Percentiles rank a stretch among this genome's conserved stretches.
phyloP scores from a whole-genome alignment of 805 yeast genomes.

The Candida hispaniensis region DNA sequence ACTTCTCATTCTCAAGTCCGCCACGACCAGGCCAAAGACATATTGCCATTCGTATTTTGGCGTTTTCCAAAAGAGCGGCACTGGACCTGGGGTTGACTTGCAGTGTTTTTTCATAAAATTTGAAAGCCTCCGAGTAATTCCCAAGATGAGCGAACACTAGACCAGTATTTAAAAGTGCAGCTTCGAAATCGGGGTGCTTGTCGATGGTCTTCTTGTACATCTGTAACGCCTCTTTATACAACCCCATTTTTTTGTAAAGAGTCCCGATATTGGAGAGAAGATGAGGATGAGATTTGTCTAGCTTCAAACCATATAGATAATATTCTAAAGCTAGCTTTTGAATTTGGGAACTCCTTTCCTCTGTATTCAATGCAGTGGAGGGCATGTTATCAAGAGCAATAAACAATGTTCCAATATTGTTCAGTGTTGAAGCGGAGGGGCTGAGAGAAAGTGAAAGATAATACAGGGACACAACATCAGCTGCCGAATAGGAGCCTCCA shows the following conservation, averaged over 20 bases:
- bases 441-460: constrained; percentile 25
- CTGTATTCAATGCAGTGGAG: no score
- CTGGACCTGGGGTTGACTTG: constrained; percentile 25
- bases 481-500: constrained; percentile 21
- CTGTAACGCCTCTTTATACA: constrained; percentile 23
- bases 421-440: constrained; percentile 28
- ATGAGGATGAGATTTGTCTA: constrained; percentile 29
- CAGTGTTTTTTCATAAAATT: constrained; percentile 26
- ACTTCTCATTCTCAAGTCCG: constrained; percentile 22
- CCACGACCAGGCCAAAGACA: constrained; percentile 30
- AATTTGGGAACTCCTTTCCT: constrained; percentile 9
- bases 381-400: constrained; percentile 18
- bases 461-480: constrained; percentile 26
- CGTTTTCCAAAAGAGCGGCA: constrained; percentile 28
- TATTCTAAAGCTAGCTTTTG: constrained; percentile 24
- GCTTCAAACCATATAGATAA: constrained; percentile 25
- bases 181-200: constrained; percentile 25
- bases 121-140: constrained; percentile 25
- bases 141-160: constrained; percentile 28
- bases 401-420: constrained; percentile 28
- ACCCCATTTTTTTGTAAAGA: constrained; percentile 27
- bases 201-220: constrained; percentile 27
- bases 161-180: constrained; percentile 29
- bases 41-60: constrained; percentile 25
- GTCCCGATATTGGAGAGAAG: constrained; percentile 29